phyloP scores from a whole-genome alignment of 2,329 filamentous ascomycete species.

The Penicillium hordei region DNA sequence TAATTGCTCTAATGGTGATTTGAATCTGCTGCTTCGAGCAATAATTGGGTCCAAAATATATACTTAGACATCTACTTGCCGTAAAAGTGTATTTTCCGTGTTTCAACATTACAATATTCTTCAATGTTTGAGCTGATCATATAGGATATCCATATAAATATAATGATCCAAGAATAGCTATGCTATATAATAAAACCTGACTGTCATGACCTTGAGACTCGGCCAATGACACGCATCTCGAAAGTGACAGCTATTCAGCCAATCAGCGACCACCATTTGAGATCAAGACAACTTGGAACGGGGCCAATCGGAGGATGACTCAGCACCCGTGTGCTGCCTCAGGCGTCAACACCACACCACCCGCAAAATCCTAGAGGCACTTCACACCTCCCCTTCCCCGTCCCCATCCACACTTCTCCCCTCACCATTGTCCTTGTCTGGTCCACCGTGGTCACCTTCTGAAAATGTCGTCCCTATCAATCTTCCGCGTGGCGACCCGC shows the following conservation, averaged over 20 bases:
- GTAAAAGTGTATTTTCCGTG: background rate
- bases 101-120: background rate
- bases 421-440: constrained; percentile 23
- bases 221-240: constrained; percentile 14
- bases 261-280: constrained; percentile 27
- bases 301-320: constrained; percentile 25
- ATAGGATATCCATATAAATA: background rate
- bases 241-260: constrained; percentile 14
- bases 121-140: background rate
- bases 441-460: constrained; percentile 22
- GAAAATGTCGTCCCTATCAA: constrained; percentile 64
- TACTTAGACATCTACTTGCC: background rate
- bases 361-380: constrained; percentile 39
- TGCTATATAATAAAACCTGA: background rate
- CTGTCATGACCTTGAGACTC: background rate
- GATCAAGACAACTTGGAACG: constrained; percentile 21
- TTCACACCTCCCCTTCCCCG: constrained; percentile 28
- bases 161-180: background rate
- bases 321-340: constrained; percentile 24
- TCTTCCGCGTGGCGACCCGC: constrained; percentile 72
- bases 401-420: constrained; percentile 23
- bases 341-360: constrained; percentile 37
- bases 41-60: background rate
- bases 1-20: background rate
- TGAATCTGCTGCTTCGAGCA: background rate